Evolutionary conservation across 2,329 filamentous ascomycete genomes (phyloP).

Genomic region (Pseudogymnoascus sp.): DNA sequence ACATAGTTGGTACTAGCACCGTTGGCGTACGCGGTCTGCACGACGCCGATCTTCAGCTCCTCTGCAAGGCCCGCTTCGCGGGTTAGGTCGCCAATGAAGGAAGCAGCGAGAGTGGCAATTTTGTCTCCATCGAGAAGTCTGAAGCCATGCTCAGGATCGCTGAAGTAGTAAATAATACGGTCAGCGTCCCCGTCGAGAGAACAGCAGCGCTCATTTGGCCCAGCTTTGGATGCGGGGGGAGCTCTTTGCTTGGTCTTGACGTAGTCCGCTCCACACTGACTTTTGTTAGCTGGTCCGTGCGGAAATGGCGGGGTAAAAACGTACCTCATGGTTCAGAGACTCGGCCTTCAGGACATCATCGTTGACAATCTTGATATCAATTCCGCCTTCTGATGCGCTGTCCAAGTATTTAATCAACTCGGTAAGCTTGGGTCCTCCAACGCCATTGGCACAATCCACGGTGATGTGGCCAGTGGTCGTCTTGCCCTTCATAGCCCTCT

Average conservation of each 20-base stretch:
- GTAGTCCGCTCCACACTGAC: slow-evolving; percentile 83
- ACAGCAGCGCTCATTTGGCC: slow-evolving; percentile 69
- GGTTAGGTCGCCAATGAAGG: slow-evolving; percentile 85
- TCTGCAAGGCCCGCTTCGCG: slow-evolving; percentile 69
- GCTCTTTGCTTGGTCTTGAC: slow-evolving; percentile 96
- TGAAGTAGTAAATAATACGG: slow-evolving; percentile 90
- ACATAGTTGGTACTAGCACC: slow-evolving; percentile 91
- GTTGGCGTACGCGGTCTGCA: slow-evolving; percentile 97
- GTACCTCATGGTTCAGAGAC: slow-evolving; percentile 77
- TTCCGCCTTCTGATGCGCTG: slow-evolving; percentile 52
- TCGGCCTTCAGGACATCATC: slow-evolving; percentile 89
- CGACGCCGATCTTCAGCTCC: slow-evolving; percentile 82
- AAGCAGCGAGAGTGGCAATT: slow-evolving; percentile 88
- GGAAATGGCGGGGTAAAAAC: slow-evolving; percentile 21
- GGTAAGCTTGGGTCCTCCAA: slow-evolving; percentile 82
- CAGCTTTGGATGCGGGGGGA: slow-evolving; percentile 72
- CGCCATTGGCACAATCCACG: slow-evolving; percentile 94
- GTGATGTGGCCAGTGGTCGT: slow-evolving; percentile 67
- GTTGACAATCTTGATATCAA: slow-evolving; percentile 83
- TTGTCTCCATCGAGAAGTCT: slow-evolving; percentile 92
- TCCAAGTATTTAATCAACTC: slow-evolving; percentile 81
- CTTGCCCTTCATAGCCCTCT: slow-evolving; percentile 68
- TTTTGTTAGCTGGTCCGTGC: slow-evolving; percentile 2
- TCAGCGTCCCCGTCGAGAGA: slow-evolving; percentile 95
- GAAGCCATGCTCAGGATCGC: slow-evolving; percentile 74